Evolutionary conservation across 352 stramenopile species (phyloP).

Genomic region (Halophytophthora batemanensis): DNA sequence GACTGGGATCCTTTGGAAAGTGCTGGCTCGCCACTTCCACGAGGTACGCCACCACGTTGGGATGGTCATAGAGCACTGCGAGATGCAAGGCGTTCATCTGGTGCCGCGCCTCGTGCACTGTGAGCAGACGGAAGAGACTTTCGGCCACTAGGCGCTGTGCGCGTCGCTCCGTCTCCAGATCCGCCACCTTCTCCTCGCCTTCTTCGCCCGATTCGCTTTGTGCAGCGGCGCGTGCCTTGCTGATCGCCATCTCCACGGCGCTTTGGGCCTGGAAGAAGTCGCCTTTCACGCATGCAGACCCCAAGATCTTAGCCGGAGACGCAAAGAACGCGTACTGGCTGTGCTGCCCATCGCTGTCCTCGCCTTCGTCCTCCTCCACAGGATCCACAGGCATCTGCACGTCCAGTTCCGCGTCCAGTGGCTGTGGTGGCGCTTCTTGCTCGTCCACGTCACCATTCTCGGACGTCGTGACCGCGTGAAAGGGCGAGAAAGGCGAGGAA

Average conservation of each 20-base stretch:
- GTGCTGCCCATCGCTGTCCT: slow-evolving; percentile 23
- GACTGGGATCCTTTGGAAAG: slow-evolving; percentile 20
- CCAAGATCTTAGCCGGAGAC: slow-evolving; percentile 59
- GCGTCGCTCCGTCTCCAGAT: slow-evolving; percentile 3
- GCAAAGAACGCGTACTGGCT: slow-evolving; percentile 51
- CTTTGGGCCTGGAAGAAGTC: slow-evolving; percentile 71
- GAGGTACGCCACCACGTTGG: slow-evolving; percentile 56
- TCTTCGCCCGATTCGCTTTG: slow-evolving; percentile 17
- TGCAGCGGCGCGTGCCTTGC: slow-evolving; percentile 19
- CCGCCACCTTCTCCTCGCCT: slow-evolving; percentile 12
- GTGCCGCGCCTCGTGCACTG: slow-evolving; percentile 58
- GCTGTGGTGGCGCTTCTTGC: no score
- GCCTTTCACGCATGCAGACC: slow-evolving; percentile 70
- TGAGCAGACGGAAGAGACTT: slow-evolving; percentile 53
- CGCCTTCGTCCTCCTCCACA: slow-evolving; percentile 16
- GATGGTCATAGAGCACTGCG: slow-evolving; percentile 75
- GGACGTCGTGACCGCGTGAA: slow-evolving; percentile 15
- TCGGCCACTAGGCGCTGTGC: slow-evolving; percentile 17
- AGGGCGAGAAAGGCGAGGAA: slow-evolving; percentile 40
- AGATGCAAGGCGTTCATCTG: slow-evolving; percentile 77
- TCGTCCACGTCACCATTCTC: background rate
- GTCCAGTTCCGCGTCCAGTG: slow-evolving; percentile 13
- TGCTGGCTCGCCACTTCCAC: slow-evolving; percentile 43
- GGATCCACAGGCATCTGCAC: slow-evolving; percentile 2
- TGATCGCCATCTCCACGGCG: slow-evolving; percentile 57